Evolutionary conservation across 2,329 filamentous ascomycete genomes (phyloP).

Genomic region (Ceratocystis huliohia): DNA sequence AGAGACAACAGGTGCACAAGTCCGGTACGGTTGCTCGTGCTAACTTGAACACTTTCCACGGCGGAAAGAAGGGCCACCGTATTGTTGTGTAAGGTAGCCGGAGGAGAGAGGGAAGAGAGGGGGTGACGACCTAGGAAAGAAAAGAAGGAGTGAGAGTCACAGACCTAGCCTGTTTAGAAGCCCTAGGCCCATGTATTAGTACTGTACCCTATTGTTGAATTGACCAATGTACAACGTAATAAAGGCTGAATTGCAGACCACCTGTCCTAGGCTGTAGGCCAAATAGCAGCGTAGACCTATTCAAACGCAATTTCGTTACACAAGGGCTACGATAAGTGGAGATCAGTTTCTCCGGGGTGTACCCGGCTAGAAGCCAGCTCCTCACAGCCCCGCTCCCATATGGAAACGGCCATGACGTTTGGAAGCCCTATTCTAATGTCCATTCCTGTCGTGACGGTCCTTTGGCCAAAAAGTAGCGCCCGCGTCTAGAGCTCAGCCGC

Average conservation of each 20-base stretch:
- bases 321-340: neutral
- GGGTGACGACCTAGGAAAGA: neutral
- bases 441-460: neutral
- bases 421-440: neutral
- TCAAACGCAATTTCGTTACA: neutral
- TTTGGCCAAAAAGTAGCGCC: neutral
- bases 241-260: too few relatives aligned
- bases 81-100: conserved; percentile 18
- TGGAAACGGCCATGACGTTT: neutral
- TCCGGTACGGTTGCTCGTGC: conserved; percentile 63
- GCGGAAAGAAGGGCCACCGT: conserved; percentile 20
- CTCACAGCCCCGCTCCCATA: neutral
- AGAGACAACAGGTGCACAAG: conserved; percentile 66
- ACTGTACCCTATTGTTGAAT: conserved; percentile 15
- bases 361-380: conserved; percentile 1
- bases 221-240: neutral
- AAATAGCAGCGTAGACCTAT: too few relatives aligned
- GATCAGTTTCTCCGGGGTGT: neutral
- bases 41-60: conserved; percentile 40
- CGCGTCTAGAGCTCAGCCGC: neutral
- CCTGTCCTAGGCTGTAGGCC: too few relatives aligned
- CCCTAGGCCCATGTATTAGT: conserved; percentile 17
- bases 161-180: neutral
- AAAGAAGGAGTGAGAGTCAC: neutral
- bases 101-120: neutral